A percentile compares a stretch with the other conserved stretches of the same genome.
Evolutionary conservation across 306 rosid genomes (phyloP).

Genomic region (Prinsepia uniflora): DNA sequence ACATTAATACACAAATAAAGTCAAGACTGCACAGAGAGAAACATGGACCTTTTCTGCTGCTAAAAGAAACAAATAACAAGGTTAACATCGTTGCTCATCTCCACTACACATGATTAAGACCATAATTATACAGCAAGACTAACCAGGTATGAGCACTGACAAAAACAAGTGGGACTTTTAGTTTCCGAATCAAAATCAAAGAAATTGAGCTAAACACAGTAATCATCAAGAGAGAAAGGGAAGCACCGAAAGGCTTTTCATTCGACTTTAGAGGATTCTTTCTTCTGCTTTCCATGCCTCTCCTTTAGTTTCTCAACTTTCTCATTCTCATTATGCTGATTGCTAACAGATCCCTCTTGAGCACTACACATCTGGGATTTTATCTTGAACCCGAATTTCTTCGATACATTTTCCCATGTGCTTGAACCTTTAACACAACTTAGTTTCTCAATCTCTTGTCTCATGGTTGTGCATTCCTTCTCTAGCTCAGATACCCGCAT

Average conservation of each 20-base stretch:
- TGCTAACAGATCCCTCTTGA: conserved; percentile 85
- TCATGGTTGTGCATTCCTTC: conserved; percentile 93
- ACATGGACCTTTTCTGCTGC: conserved; percentile 18
- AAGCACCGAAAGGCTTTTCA: conserved; percentile 30
- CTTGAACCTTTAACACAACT: conserved; percentile 57
- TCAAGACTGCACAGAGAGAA: conserved; percentile 13
- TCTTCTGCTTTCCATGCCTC: conserved; percentile 65
- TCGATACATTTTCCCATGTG: conserved; percentile 76
- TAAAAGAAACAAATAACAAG: conserved; percentile 28
- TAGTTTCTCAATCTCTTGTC: conserved; percentile 89
- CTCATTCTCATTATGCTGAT: conserved; percentile 47
- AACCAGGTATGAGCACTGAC: conserved; percentile 19
- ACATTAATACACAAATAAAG: neutral
- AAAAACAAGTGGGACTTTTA: neutral
- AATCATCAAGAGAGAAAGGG: conserved; percentile 12
- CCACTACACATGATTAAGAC: conserved; percentile 29
- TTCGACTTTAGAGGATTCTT: conserved; percentile 47
- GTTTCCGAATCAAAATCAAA: conserved; percentile 12
- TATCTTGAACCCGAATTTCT: conserved; percentile 79
- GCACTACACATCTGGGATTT: conserved; percentile 99
- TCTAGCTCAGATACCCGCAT: conserved; percentile 96
- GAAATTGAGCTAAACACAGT: conserved; percentile 4
- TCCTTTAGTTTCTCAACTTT: conserved; percentile 76
- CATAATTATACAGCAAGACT: conserved; percentile 27
- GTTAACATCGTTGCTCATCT: conserved; percentile 28